A percentile compares a stretch with the other conserved stretches of the same genome.
phyloP scores from a whole-genome alignment of 2,329 filamentous ascomycete species.

The Coniochaeta sp. region DNA sequence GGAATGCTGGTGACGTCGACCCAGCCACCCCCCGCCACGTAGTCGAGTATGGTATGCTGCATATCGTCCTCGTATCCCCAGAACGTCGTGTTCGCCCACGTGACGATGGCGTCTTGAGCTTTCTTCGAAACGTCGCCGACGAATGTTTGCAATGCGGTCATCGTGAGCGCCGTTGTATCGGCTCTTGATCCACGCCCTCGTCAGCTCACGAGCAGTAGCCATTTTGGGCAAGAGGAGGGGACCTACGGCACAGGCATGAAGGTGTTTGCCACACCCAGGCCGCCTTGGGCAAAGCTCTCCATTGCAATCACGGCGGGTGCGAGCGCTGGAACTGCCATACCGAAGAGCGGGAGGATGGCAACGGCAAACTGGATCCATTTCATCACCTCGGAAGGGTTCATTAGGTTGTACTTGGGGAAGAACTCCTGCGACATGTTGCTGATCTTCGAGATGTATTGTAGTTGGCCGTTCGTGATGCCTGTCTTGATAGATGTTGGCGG shows the following conservation, averaged over 20 bases:
- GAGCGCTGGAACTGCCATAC: background rate
- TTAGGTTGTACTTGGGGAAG: background rate
- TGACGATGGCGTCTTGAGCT: background rate
- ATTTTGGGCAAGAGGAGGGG: background rate
- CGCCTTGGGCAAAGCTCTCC: background rate
- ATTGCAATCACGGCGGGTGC: background rate
- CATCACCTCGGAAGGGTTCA: background rate
- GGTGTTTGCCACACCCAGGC: background rate
- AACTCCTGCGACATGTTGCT: constrained; percentile 4
- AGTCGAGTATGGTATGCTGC: background rate
- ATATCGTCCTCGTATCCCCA: constrained; percentile 1
- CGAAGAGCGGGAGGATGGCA: constrained; percentile 1
- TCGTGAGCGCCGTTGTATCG: background rate
- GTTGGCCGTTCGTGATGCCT: constrained; percentile 1
- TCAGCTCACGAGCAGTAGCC: background rate
- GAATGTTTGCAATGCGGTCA: background rate
- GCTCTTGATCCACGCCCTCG: background rate
- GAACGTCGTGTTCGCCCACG: constrained; percentile 1
- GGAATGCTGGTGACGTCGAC: background rate
- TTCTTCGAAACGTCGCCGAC: constrained; percentile 1
- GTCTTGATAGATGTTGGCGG: background rate
- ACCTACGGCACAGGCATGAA: constrained; percentile 1
- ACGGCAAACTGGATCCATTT: constrained; percentile 3
- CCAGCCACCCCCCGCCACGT: background rate
- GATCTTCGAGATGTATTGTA: constrained; percentile 1